A percentile compares a stretch with the other conserved stretches of the same genome.
phyloP scores from a whole-genome alignment of 805 yeast species.

The Barnettozyma sucrosica region DNA sequence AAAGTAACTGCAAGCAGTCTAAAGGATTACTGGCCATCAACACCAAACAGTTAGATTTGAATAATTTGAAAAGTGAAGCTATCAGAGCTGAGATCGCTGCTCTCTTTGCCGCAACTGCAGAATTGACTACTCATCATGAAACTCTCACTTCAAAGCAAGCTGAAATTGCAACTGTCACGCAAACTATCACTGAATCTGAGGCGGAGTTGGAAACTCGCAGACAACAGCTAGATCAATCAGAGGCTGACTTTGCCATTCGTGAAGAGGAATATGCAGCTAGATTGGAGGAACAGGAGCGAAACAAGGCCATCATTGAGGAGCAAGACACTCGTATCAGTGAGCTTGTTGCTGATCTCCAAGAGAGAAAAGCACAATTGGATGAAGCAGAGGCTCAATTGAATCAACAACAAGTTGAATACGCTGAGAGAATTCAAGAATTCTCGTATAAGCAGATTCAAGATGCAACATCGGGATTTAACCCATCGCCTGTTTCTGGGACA shows the following conservation, averaged over 20 bases:
- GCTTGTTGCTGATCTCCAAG: constrained; percentile 30
- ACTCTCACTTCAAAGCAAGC: constrained; percentile 32
- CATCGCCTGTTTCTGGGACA: constrained; percentile 11
- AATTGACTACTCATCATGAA: constrained; percentile 34
- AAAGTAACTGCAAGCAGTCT: constrained; percentile 54
- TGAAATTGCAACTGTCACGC: constrained; percentile 26
- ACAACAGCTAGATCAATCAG: constrained; percentile 16
- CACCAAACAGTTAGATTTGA: constrained; percentile 62
- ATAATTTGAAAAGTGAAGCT: constrained; percentile 43
- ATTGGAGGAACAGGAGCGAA: constrained; percentile 30
- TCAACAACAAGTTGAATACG: constrained; percentile 32
- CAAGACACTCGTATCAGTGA: constrained; percentile 32
- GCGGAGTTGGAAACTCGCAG: constrained; percentile 30
- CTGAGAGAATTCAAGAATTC: constrained; percentile 33
- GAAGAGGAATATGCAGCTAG: constrained; percentile 29
- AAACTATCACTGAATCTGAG: constrained; percentile 32
- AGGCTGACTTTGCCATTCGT: constrained; percentile 15
- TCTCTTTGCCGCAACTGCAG: constrained; percentile 27
- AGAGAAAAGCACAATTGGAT: constrained; percentile 33
- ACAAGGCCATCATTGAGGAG: constrained; percentile 31
- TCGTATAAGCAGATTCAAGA: constrained; percentile 35
- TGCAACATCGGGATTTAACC: constrained; percentile 21
- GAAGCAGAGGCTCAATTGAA: constrained; percentile 36
- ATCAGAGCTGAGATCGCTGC: constrained; percentile 38
- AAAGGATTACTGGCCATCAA: constrained; percentile 59